Conservation (phyloP, 2,329 filamentous ascomycete species). For the Beauveria medogensis region DNA sequence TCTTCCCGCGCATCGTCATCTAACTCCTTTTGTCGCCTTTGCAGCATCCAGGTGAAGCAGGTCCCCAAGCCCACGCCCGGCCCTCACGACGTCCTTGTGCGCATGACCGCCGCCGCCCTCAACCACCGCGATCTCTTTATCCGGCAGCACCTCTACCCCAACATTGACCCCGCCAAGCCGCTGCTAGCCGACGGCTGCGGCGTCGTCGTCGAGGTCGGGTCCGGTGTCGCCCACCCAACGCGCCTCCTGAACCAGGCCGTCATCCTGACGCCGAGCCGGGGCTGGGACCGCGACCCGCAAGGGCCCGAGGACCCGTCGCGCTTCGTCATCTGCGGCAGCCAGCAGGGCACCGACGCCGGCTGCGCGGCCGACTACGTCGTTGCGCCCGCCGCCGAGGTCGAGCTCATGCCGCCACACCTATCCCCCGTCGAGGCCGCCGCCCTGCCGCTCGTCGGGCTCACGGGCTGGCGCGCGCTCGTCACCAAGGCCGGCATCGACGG, state of each 20-base stretch:
- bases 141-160: slow-evolving; percentile 84
- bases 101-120: slow-evolving; percentile 69
- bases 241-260: slow-evolving; percentile 57
- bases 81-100: slow-evolving; percentile 63
- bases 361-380: slow-evolving; percentile 67
- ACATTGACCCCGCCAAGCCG: slow-evolving; percentile 68
- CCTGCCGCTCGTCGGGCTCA: slow-evolving; percentile 76
- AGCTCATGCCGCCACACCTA: slow-evolving; percentile 67
- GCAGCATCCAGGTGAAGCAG: slow-evolving; percentile 51
- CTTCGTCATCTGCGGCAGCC: slow-evolving; percentile 63
- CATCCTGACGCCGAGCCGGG: slow-evolving; percentile 66
- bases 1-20: background rate
- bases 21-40: background rate
- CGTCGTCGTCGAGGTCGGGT: slow-evolving; percentile 57
- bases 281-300: slow-evolving; percentile 64
- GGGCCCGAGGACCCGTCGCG: slow-evolving; percentile 59
- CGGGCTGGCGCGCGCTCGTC: slow-evolving; percentile 78
- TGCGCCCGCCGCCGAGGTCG: slow-evolving; percentile 64
- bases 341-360: slow-evolving; percentile 52
- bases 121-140: slow-evolving; percentile 97
- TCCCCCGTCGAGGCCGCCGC: slow-evolving; percentile 69
- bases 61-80: slow-evolving; percentile 56
- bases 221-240: slow-evolving; percentile 25
- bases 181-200: slow-evolving; percentile 79
- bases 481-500: slow-evolving; percentile 63